phyloP scores from a whole-genome alignment of 2,329 filamentous ascomycete species.

The Colletotrichum echinochloae region DNA sequence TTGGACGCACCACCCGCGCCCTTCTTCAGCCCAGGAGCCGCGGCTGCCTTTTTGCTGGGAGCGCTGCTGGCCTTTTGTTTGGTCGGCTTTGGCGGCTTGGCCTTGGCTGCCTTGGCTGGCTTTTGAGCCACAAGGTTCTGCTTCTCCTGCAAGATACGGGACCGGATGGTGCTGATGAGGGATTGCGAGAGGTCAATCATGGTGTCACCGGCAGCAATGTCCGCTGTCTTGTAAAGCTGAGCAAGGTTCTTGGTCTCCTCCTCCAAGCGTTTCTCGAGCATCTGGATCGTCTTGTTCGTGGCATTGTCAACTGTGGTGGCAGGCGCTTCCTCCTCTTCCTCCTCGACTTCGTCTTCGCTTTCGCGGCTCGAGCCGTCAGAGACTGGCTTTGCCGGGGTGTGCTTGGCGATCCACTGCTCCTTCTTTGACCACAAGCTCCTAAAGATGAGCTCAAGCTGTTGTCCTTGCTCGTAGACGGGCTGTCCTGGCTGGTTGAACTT shows the following conservation, averaged over 20 bases:
- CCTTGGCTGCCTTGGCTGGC: constrained; percentile 70
- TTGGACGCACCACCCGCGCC: constrained; percentile 57
- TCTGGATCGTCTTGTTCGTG: constrained; percentile 58
- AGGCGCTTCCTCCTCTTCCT: constrained; percentile 76
- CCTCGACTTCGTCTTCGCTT: constrained; percentile 77
- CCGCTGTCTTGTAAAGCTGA: constrained; percentile 61
- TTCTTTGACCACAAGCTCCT: constrained; percentile 82
- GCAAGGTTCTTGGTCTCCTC: constrained; percentile 71
- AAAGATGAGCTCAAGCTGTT: constrained; percentile 80
- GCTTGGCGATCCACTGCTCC: constrained; percentile 81
- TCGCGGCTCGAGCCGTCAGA: constrained; percentile 74
- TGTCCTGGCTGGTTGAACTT: constrained; percentile 86
- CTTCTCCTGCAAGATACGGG: constrained; percentile 80
- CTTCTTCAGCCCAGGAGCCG: constrained; percentile 51
- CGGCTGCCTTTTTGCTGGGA: constrained; percentile 56
- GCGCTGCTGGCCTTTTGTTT: constrained; percentile 62
- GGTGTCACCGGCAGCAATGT: constrained; percentile 62
- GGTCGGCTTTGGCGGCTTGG: constrained; percentile 61
- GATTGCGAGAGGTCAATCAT: constrained; percentile 69
- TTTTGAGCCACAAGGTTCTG: constrained; percentile 67
- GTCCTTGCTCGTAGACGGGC: constrained; percentile 77
- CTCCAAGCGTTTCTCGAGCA: constrained; percentile 62
- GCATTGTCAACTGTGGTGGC: constrained; percentile 62
- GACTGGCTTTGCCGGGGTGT: constrained; percentile 68
- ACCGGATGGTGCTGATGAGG: constrained; percentile 74